These are phyloP conservation scores for Exophiala mesophila DNA, from an alignment of 2,329 filamentous ascomycete species.

Conservation along the genomic window DNA sequence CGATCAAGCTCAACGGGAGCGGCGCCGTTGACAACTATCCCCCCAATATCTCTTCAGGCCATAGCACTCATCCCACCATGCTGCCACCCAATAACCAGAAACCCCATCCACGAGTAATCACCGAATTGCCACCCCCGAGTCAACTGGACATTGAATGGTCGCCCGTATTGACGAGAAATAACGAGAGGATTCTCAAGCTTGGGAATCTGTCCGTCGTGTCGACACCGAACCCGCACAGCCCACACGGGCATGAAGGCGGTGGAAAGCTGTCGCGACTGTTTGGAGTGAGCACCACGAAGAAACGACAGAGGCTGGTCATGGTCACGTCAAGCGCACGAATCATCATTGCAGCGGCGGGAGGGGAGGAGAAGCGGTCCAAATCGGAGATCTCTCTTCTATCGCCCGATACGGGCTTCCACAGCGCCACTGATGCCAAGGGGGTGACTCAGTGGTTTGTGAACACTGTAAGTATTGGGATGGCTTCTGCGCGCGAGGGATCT, in stretches of 20 bases:
- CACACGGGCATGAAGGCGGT: slow-evolving; percentile 61
- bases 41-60: slow-evolving; percentile 38
- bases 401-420: slow-evolving; percentile 72
- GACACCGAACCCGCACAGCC: slow-evolving; percentile 69
- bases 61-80: slow-evolving; percentile 33
- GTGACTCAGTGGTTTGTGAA: slow-evolving; percentile 86
- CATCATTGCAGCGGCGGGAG: slow-evolving; percentile 82
- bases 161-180: slow-evolving; percentile 81
- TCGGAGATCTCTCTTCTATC: slow-evolving; percentile 80
- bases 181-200: slow-evolving; percentile 90
- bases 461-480: slow-evolving; percentile 62
- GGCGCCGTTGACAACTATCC: slow-evolving; percentile 38
- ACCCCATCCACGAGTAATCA: slow-evolving; percentile 75
- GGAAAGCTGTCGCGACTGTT: slow-evolving; percentile 88
- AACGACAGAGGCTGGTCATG: slow-evolving; percentile 88
- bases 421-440: slow-evolving; percentile 78
- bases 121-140: slow-evolving; percentile 90
- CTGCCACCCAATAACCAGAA: slow-evolving; percentile 41
- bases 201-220: slow-evolving; percentile 84
- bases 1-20: slow-evolving; percentile 67
- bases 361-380: slow-evolving; percentile 93
- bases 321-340: slow-evolving; percentile 88
- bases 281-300: slow-evolving; percentile 83
- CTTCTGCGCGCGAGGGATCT: slow-evolving; percentile 23
- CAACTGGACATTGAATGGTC: slow-evolving; percentile 99